Percentiles rank a stretch among this genome's conserved stretches.
Evolutionary conservation across 306 rosid species (phyloP).

Genomic region (Sechiopsis laciniata): DNA sequence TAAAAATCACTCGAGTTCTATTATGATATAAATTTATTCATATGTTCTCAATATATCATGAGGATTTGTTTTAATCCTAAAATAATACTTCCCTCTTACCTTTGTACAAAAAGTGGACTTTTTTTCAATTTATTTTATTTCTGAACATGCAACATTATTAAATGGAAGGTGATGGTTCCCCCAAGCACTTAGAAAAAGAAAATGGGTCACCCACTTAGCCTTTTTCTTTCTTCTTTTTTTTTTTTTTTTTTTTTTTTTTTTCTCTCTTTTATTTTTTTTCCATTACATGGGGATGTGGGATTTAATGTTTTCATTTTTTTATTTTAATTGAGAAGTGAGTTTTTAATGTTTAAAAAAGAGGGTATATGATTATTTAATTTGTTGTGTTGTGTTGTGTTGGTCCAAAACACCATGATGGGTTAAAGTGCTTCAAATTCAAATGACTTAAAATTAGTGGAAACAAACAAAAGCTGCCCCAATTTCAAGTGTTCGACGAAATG

Average conservation of each 20-base stretch:
- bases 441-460: neutral
- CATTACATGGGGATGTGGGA: neutral
- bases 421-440: neutral
- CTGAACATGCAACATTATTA: constrained; percentile 14
- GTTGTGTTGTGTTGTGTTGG: constrained; percentile 3
- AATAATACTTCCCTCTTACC: neutral
- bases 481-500: constrained; percentile 22
- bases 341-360: neutral
- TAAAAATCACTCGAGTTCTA: too few relatives aligned
- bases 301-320: neutral
- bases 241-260: too few relatives aligned
- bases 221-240: neutral
- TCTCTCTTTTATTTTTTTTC: neutral
- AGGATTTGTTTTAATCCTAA: neutral
- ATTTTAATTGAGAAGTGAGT: neutral
- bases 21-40: too few relatives aligned
- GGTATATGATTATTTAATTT: neutral
- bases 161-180: constrained; percentile 17
- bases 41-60: too few relatives aligned
- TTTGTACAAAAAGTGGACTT: neutral
- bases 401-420: constrained; percentile 3
- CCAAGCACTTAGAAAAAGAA: constrained; percentile 1
- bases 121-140: neutral
- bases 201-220: constrained; percentile 10
- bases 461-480: neutral